Evolutionary conservation across 2,329 filamentous ascomycete genomes (phyloP), one percentile per base, ranked within the genome.

Genomic region (Ophiostoma triangulosporum): DNA sequence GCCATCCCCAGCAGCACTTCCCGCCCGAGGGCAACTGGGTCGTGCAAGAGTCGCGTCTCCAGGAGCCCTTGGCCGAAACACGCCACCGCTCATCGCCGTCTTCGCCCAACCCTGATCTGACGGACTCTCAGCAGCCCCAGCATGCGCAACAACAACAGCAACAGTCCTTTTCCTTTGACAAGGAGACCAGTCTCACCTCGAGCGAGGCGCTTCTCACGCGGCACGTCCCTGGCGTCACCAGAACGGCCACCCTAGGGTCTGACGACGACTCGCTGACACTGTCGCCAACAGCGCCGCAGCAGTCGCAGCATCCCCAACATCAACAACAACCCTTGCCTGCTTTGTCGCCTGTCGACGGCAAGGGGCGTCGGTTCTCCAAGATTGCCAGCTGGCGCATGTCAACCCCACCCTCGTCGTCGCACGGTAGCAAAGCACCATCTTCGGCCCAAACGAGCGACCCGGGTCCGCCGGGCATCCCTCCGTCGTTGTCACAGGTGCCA

Each of bases 101-200:
- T 11, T 46, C 32, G 24, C 24, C 4, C 3, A 36, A 45, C 15
- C 54, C 49, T 45, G 29, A 52, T 29, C 35, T 26, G 22, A 31
- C 50, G 48, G 32, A 24, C 24, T 35, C 29, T 1, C 48, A 33
- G 17, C 51, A 52, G 36, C 48, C 32, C 7, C 46, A 36, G 32
- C 53, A 48, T 24, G 35, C 15, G 27, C 55, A 54, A 17, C 57
- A 20, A 3, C 50, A 62, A 36, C 36, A 50, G 46, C 60, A 45
- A 3, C 29, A 60, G 62, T 57, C 61, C 40, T 69, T 67, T 52
- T 71, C 68, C 8, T 72, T 71, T 40, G 74, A 78, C 51, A 79
- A 78, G 60, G 76, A 79, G 60, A 77, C 70, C 0, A 75, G 71
- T 1, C 58, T 67, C 4, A 31, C 51, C 6, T 35, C 50, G 43